A percentile compares a stretch with the other conserved stretches of the same genome.
phyloP scores from a whole-genome alignment of 179 eudicot genomes.

The Actinidia chinensis region DNA sequence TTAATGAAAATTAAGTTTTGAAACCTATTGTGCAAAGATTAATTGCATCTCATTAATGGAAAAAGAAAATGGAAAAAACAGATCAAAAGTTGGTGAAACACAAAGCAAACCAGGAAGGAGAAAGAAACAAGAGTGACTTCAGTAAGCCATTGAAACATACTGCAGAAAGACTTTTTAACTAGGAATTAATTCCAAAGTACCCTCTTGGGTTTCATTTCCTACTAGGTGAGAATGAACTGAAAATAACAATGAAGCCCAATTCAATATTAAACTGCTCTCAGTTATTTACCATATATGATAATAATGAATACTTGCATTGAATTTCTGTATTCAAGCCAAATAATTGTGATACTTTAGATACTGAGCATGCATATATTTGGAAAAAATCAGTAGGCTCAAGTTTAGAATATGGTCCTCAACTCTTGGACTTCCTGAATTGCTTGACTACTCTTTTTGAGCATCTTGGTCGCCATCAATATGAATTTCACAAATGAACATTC shows the following conservation, averaged over 20 bases:
- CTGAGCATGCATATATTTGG: not conserved
- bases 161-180: not conserved
- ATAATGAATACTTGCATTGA: not conserved
- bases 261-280: not conserved
- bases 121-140: conserved; percentile 7
- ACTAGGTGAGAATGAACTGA: not conserved
- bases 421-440: not conserved
- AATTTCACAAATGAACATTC: conserved; percentile 1
- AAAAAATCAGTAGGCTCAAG: not conserved
- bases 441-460: conserved; percentile 2
- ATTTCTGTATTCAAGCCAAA: not conserved
- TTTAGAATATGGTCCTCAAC: conserved; percentile 1
- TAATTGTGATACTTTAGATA: not conserved
- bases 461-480: not conserved
- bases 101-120: not conserved
- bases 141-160: not conserved
- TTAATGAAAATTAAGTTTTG: conserved; percentile 1
- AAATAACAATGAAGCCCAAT: not conserved
- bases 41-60: too few relatives aligned
- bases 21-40: not conserved
- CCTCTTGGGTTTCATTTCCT: not conserved
- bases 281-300: not conserved
- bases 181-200: not conserved
- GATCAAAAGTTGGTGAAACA: not conserved
- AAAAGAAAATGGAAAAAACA: not conserved